Evolutionary conservation across 768 basidiomycete genomes (phyloP), one percentile per base, ranked within the genome.

Genomic region (Tricholoma saponaceum): DNA sequence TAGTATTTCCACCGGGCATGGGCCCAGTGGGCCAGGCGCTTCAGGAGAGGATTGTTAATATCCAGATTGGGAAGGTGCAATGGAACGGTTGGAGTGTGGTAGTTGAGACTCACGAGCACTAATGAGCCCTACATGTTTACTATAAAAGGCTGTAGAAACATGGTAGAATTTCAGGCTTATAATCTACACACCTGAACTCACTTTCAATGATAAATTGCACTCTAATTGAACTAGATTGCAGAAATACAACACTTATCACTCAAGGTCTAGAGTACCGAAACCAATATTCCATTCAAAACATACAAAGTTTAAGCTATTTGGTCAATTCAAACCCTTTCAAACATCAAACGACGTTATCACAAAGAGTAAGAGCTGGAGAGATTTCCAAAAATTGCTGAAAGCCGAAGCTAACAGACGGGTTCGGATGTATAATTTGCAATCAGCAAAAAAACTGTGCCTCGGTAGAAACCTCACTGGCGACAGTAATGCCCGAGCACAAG

Each of bases 391-490:
- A 91, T 92, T 91, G 86, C 88, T 86, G 82, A 77, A 81, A 82
- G 86, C 87, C 86, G 78, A 89, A 90, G 87, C 87, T 80, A 71
- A 84, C 82, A 87, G 89, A 91, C 87, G 89, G 73, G 88, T 91
- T 90, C 88, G 90, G 90, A 92, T 92, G 89, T 89, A 81, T 90
- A 91, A 89, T 92, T 92, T 92, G 89, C 89, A 92, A 92, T 87
- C 86, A 92, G 89, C 90, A 90, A 92, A 79, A 90, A 30, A 82
- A 89, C 88, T 90, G 86, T 87, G 86, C 85, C 88, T 92, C 90
- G 87, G 90, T 92, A 89, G 79, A 84, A 80, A 92, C 90, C 88
- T 92, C 90, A 92, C 89, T 89, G 86, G 85, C 86, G 87, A 90
- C 86, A 89, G 87, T 89, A 86, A 85, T 88, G 87, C 89, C 89